Conservation (phyloP, 2,329 filamentous ascomycete genomes). For the Tolypocladium pustulatum region DNA sequence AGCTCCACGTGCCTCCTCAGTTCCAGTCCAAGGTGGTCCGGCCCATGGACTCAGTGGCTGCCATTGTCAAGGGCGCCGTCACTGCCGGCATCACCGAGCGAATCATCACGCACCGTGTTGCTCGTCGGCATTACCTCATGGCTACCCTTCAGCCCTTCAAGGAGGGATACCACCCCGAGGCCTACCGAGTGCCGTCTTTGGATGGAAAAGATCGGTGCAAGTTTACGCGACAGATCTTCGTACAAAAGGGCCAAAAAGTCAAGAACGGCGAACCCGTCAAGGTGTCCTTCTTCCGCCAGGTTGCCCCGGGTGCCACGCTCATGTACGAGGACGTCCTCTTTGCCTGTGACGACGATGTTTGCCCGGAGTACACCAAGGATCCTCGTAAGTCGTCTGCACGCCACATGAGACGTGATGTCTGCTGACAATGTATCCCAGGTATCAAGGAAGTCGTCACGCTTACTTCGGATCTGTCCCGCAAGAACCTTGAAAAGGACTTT, state of each 20-base stretch:
- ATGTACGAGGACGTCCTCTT: conserved; percentile 99
- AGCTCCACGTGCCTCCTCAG: conserved; percentile 93
- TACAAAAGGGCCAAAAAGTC: conserved; percentile 96
- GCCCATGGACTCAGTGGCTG: conserved; percentile 97
- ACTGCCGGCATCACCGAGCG: conserved; percentile 96
- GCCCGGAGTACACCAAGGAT: conserved; percentile 98
- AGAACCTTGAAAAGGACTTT: conserved; percentile 98
- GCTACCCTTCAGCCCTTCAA: conserved; percentile 97
- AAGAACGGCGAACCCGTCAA: conserved; percentile 99
- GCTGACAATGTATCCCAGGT: conserved; percentile 42
- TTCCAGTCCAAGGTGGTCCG: conserved; percentile 98
- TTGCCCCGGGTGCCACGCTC: conserved; percentile 89
- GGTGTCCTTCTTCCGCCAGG: conserved; percentile 96
- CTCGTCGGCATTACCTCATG: conserved; percentile 97
- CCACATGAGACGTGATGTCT: background rate
- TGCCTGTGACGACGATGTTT: conserved; percentile 95
- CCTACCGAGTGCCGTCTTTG: conserved; percentile 91
- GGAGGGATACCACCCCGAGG: conserved; percentile 95
- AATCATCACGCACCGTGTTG: conserved; percentile 92
- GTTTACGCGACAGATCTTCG: conserved; percentile 95
- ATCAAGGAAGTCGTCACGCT: conserved; percentile 99
- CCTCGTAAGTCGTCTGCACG: conserved; percentile 61
- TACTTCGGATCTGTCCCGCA: conserved; percentile 90
- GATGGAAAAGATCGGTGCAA: conserved; percentile 98
- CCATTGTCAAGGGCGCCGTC: conserved; percentile 96